These are phyloP conservation scores for Fagus crenata DNA, from an alignment of 306 rosid genomes.

Conservation along the genomic window DNA sequence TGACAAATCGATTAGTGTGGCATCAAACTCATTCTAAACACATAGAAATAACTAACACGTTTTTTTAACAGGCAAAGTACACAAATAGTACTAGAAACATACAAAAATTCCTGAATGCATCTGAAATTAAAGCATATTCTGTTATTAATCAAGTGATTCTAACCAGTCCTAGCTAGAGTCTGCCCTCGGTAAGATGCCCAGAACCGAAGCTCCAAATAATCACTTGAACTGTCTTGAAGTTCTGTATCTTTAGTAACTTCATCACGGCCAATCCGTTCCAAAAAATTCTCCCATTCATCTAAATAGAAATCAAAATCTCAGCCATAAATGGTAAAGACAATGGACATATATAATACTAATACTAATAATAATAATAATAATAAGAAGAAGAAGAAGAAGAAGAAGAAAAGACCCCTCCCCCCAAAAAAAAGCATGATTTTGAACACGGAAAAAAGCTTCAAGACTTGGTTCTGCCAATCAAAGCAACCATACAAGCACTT, in stretches of 20 bases:
- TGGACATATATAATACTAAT: not conserved
- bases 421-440: not conserved
- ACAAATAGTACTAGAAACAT: not conserved
- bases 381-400: no score
- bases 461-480: no score
- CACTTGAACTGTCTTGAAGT: constrained; percentile 68
- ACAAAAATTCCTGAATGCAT: constrained; percentile 11
- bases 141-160: constrained; percentile 18
- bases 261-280: constrained; percentile 84
- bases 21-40: not conserved
- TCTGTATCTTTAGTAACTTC: constrained; percentile 71
- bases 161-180: constrained; percentile 98
- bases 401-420: not conserved
- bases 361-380: not conserved
- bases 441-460: no score
- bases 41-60: not conserved
- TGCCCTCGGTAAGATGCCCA: constrained; percentile 98
- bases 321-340: not conserved
- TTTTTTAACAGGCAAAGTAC: no score
- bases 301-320: constrained; percentile 22
- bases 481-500: no score
- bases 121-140: not conserved
- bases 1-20: constrained; percentile 4
- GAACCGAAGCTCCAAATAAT: constrained; percentile 88
- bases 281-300: constrained; percentile 96